Evolutionary conservation across 495 filamentous ascomycete genomes (phyloP).

Genomic region (Aspergillus sclerotiicarbonarius): DNA sequence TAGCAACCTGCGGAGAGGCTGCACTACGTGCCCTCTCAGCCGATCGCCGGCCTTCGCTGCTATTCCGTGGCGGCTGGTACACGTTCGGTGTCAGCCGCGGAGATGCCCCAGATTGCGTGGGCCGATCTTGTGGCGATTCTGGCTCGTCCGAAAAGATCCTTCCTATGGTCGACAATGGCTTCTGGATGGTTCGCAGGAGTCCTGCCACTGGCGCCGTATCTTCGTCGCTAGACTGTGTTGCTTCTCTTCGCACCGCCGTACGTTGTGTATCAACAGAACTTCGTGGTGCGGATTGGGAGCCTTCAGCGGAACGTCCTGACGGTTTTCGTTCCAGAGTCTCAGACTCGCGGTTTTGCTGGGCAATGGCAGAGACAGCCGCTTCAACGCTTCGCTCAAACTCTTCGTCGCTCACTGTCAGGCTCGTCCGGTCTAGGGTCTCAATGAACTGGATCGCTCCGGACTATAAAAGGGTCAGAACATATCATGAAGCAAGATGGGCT

Average conservation of each 20-base stretch:
- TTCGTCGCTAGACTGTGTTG: constrained; percentile 50
- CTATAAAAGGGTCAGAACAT: constrained; percentile 35
- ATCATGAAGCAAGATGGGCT: neutral
- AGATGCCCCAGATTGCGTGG: constrained; percentile 46
- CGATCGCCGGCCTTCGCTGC: constrained; percentile 44
- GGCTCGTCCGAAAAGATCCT: constrained; percentile 90
- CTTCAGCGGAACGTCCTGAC: constrained; percentile 34
- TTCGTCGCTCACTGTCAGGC: constrained; percentile 86
- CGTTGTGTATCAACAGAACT: constrained; percentile 57
- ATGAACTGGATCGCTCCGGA: constrained; percentile 97
- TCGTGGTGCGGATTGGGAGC: constrained; percentile 43
- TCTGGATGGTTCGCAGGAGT: constrained; percentile 86
- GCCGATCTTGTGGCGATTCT: constrained; percentile 40
- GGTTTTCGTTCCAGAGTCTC: constrained; percentile 59
- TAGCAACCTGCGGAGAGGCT: constrained; percentile 30
- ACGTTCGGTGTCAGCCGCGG: constrained; percentile 59
- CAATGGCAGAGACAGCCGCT: constrained; percentile 92
- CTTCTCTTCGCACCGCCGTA: constrained; percentile 43
- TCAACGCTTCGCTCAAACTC: constrained; percentile 96
- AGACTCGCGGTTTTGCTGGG: constrained; percentile 72
- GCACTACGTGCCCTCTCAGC: constrained; percentile 42
- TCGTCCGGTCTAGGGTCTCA: constrained; percentile 91
- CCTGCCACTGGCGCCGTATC: constrained; percentile 81
- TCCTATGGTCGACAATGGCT: constrained; percentile 89
- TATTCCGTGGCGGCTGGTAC: constrained; percentile 49